Evolutionary conservation across 768 basidiomycete genomes (phyloP), one percentile per base, ranked within the genome.

Genomic region (Trichaptum fuscoviolaceum): DNA sequence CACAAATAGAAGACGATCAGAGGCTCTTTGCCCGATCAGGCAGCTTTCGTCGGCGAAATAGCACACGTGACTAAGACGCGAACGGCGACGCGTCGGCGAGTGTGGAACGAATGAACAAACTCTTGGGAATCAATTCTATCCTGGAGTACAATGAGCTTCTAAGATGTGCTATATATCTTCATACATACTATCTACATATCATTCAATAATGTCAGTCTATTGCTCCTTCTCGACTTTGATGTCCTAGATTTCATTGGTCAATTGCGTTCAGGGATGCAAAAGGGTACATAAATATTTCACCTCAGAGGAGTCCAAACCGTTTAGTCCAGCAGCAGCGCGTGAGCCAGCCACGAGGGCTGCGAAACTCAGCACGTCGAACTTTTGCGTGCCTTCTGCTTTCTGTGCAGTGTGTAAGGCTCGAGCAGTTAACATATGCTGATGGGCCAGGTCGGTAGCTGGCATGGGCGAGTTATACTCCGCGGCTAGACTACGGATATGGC

Each of bases 361-460:
- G 93, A 93, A 96, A 72, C 96, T 95, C 23, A 95, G 77, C 4
- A 82, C 77, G 8, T 87, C 85, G 73, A 84, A 85, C 9, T 65
- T 71, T 26, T 79, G 77, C 23, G 81, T 81, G 20, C 85, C 84
- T 5, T 79, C 77, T 25, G 75, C 75, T 64, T 78, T 74, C 64
- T 79, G 77, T 42, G 77, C 76, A 25, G 79, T 80, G 64, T 93
- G 90, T 26, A 92, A 76, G 0, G 93, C 90, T 35, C 91, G 84
- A 7, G 93, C 88, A 6, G 91, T 89, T 67, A 96, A 78, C 72
- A 96, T 80, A 70, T 92, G 89, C 70, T 89, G 88, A 71, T 91
- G 87, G 6, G 92, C 91, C 63, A 82, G 78, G 69, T 92, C 91
- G 67, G 90, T 79, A 20, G 79, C 77, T 7, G 91, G 91, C 88